Conservation (phyloP, 805 yeast species). For the Blastobotrys chiropterorum region DNA sequence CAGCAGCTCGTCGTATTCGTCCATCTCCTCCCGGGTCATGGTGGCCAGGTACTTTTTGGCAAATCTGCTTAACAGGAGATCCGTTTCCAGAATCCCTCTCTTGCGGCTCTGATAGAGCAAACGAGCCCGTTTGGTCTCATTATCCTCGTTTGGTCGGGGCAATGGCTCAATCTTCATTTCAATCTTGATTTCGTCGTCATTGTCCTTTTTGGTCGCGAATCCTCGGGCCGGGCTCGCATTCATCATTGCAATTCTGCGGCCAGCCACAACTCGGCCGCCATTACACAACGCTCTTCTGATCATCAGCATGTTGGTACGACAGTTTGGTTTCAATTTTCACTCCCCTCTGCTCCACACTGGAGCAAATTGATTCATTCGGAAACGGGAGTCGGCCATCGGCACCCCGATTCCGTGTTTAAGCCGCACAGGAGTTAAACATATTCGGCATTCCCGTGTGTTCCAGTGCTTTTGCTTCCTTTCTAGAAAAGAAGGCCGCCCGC, state of each 20-base stretch:
- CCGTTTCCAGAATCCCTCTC: constrained; percentile 93
- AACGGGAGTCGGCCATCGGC: too few relatives aligned
- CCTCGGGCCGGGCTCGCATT: neutral
- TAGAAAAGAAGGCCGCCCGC: too few relatives aligned
- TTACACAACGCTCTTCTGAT: neutral
- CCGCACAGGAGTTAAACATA: too few relatives aligned
- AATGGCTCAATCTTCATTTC: constrained; percentile 73
- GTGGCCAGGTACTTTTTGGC: constrained; percentile 64
- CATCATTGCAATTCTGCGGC: neutral
- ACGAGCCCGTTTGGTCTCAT: constrained; percentile 77
- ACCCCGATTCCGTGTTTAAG: too few relatives aligned
- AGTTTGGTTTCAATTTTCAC: too few relatives aligned
- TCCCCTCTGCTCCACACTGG: too few relatives aligned
- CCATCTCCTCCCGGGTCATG: constrained; percentile 59
- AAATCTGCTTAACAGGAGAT: constrained; percentile 74
- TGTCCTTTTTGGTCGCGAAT: neutral
- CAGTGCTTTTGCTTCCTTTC: too few relatives aligned
- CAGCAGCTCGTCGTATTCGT: constrained; percentile 74
- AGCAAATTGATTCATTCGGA: too few relatives aligned
- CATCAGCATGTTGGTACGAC: too few relatives aligned
- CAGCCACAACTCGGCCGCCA: neutral
- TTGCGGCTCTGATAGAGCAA: constrained; percentile 86
- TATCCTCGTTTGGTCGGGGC: constrained; percentile 64
- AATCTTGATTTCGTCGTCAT: constrained; percentile 26
- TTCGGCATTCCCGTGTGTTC: too few relatives aligned